phyloP scores from a whole-genome alignment of 768 basidiomycete species.

The Neoboletus magnificus region DNA sequence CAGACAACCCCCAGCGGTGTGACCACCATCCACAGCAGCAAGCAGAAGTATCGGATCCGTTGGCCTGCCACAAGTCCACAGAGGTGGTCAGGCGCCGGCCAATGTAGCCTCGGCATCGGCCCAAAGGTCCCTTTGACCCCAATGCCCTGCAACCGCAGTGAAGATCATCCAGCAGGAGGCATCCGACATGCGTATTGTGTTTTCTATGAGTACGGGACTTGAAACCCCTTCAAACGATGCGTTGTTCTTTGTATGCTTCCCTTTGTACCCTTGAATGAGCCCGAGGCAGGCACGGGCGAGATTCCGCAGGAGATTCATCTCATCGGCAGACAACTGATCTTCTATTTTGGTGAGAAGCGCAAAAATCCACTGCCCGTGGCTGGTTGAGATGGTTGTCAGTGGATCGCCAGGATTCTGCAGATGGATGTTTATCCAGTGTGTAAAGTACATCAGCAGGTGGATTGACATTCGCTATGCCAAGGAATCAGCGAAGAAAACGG shows the following conservation, averaged over 20 bases:
- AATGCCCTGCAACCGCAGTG: conserved; percentile 57
- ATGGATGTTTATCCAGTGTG: conserved; percentile 72
- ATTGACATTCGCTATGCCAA: conserved; percentile 56
- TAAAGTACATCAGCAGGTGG: conserved; percentile 81
- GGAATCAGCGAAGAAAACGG: conserved; percentile 6
- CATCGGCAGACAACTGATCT: conserved; percentile 66
- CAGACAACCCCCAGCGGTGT: not conserved
- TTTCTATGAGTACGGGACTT: not conserved
- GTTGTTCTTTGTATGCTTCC: conserved; percentile 20
- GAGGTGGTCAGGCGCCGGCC: conserved; percentile 11
- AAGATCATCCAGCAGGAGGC: conserved; percentile 75
- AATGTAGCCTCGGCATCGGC: conserved; percentile 63
- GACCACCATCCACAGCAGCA: not conserved
- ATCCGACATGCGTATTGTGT: conserved; percentile 35
- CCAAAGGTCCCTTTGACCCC: conserved; percentile 84
- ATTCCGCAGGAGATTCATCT: conserved; percentile 71
- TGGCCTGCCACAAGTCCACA: not conserved
- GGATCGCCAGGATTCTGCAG: conserved; percentile 42
- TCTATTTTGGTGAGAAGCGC: conserved; percentile 67
- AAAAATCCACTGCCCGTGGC: conserved; percentile 78
- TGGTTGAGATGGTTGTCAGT: conserved; percentile 43
- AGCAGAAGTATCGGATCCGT: not conserved
- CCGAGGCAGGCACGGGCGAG: conserved; percentile 69
- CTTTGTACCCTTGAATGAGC: conserved; percentile 37
- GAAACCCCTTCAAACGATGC: conserved; percentile 6